Evolutionary conservation across 2,329 filamentous ascomycete genomes (phyloP).

Genomic region (Penicillium sp.): DNA sequence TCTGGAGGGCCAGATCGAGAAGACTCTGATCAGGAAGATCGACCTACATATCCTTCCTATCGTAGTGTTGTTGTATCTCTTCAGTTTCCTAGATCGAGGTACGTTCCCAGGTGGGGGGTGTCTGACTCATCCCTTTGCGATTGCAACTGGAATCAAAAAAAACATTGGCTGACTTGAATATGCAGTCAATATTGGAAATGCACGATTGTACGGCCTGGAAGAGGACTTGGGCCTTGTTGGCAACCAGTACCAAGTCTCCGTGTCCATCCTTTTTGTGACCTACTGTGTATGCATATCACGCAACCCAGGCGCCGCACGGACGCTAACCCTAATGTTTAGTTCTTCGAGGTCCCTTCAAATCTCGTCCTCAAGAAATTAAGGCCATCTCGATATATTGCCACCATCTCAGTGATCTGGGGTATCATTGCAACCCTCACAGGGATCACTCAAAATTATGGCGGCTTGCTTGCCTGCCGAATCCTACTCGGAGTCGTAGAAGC

Average conservation of each 20-base stretch:
- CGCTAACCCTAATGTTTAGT: constrained; percentile 16
- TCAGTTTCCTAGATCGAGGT: constrained; percentile 69
- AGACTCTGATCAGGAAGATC: constrained; percentile 38
- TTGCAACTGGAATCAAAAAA: not conserved
- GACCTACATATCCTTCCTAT: constrained; percentile 43
- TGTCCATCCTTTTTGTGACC: constrained; percentile 67
- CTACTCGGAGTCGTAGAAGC: constrained; percentile 68
- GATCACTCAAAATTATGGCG: constrained; percentile 62
- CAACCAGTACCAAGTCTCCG: constrained; percentile 67
- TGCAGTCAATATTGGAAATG: constrained; percentile 69
- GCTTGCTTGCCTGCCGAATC: constrained; percentile 65
- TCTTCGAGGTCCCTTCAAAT: constrained; percentile 64
- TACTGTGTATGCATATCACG: constrained; percentile 46
- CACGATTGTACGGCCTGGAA: constrained; percentile 62
- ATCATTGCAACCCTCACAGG: constrained; percentile 55
- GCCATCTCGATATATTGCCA: constrained; percentile 56
- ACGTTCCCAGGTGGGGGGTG: constrained; percentile 2
- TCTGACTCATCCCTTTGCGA: not conserved
- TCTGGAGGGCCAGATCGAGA: constrained; percentile 27
- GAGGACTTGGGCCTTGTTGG: constrained; percentile 58
- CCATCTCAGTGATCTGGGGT: constrained; percentile 61
- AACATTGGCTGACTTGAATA: constrained; percentile 1
- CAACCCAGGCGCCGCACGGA: not conserved
- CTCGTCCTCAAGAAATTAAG: constrained; percentile 62
- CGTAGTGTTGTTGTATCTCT: constrained; percentile 57